These are phyloP conservation scores for Xylariaceae sp. DNA, from an alignment of 2,329 filamentous ascomycete species.

Conservation along the genomic window DNA sequence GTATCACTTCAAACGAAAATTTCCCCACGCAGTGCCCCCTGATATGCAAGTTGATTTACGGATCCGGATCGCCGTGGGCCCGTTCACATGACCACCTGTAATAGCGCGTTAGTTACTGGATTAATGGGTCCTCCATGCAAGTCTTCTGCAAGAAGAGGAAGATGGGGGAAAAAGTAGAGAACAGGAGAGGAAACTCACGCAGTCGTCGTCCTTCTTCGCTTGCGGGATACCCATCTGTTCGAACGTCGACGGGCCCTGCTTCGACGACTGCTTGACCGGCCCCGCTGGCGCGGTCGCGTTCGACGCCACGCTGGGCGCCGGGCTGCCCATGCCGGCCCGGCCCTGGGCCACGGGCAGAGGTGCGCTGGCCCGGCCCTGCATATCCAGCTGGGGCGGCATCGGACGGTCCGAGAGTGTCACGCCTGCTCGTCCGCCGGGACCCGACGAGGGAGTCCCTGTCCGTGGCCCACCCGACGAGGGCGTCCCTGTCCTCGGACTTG, in stretches of 20 bases:
- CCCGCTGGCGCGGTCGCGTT: conserved; percentile 23
- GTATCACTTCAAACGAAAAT: no score
- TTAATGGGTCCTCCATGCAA: no score
- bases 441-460: no score
- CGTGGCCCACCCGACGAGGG: no score
- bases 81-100: no score
- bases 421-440: conserved; percentile 16
- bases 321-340: conserved; percentile 17
- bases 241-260: conserved; percentile 85
- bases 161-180: background rate
- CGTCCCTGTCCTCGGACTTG: conserved; percentile 12
- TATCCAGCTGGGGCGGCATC: conserved; percentile 10
- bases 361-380: conserved; percentile 27
- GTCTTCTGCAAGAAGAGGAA: no score
- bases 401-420: conserved; percentile 20
- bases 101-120: no score
- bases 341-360: conserved; percentile 24
- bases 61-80: no score
- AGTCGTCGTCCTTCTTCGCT: conserved; percentile 78
- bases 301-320: conserved; percentile 22
- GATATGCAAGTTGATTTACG: no score
- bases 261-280: conserved; percentile 31
- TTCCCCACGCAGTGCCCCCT: no score
- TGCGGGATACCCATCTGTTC: conserved; percentile 95
- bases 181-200: conserved; percentile 51